Base-by-base conservation (phyloP, 1,139 yeast genomes). In the Petasospora fabianii region DNA sequence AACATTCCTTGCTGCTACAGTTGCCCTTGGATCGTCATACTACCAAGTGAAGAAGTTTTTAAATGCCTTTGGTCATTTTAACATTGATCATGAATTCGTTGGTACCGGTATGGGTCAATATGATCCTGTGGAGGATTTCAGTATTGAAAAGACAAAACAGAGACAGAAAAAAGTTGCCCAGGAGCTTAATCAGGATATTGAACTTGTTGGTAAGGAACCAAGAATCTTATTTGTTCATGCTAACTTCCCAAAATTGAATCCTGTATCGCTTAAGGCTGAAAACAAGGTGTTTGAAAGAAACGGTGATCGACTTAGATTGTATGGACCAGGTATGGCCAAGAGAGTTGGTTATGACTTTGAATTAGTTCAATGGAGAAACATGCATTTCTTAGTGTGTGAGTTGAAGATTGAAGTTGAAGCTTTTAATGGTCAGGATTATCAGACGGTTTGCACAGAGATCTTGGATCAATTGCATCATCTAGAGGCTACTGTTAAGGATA, bases 1-100 rank as follows among this genome's bases (percentile, higher is more conserved):
- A 57, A 85, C 96, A 0, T 87, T 84, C 55, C 65, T 84, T 39
- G 90, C 95, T 0, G 90, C 92, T 0, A 81, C 94, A 1, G 73
- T 73, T 32, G 85, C 83, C 2, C 62, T 82, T 39, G 64, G 66
- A 8, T 73, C 77, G 36, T 68, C 75, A 2, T 81, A 67, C 48
- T 84, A 85, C 55, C 90, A 83, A 59, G 87, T 84, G n/a, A 73
- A 75, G 34, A 69, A 64, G 45, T 75, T 75, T 46, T 58, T 75
- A 32, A 66, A 67, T 43, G 80, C 84, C 1, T 64, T 73, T 55
- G 83, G 82, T 11, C 69, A 73, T 51, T 69, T 74, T 47, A 65
- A 68, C 46, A 49, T 53, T 0, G 58, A 64, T 22, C 58, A 62
- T 18, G 68, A 67, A 21, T 80, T 73, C 52, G 58, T 68, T 15